phyloP scores from a whole-genome alignment of 2,329 filamentous ascomycete genomes.

The Clarireedia monteithiana region DNA sequence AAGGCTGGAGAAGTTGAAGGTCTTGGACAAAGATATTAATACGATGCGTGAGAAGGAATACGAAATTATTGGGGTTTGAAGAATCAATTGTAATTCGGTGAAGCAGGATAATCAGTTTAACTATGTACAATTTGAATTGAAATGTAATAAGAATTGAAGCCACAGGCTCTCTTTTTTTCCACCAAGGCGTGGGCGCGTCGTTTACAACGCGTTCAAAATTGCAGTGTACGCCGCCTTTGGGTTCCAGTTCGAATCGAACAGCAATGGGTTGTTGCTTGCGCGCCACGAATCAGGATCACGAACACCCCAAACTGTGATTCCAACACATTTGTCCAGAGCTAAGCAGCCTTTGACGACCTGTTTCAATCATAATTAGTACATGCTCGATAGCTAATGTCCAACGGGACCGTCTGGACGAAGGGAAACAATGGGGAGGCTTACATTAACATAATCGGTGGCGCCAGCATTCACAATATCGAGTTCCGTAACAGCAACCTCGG shows the following conservation, averaged over 20 bases:
- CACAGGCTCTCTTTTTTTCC: too few relatives aligned
- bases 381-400: background rate
- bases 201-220: conserved; percentile 23
- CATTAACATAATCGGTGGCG: conserved; percentile 12
- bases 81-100: too few relatives aligned
- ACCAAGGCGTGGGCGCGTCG: too few relatives aligned
- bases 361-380: background rate
- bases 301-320: conserved; percentile 28
- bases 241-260: conserved; percentile 45
- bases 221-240: conserved; percentile 46
- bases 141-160: too few relatives aligned
- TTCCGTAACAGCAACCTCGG: conserved; percentile 54
- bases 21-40: background rate
- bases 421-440: conserved; percentile 4
- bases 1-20: background rate
- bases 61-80: background rate
- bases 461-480: conserved; percentile 42
- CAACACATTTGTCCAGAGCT: conserved; percentile 25
- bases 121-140: too few relatives aligned
- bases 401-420: background rate
- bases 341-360: conserved; percentile 24
- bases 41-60: background rate
- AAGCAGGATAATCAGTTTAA: too few relatives aligned
- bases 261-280: conserved; percentile 40
- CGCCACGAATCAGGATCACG: conserved; percentile 43